These are phyloP conservation scores for Phlebiopsis flavidoalba DNA, from an alignment of 768 basidiomycete species.

Conservation along the genomic window DNA sequence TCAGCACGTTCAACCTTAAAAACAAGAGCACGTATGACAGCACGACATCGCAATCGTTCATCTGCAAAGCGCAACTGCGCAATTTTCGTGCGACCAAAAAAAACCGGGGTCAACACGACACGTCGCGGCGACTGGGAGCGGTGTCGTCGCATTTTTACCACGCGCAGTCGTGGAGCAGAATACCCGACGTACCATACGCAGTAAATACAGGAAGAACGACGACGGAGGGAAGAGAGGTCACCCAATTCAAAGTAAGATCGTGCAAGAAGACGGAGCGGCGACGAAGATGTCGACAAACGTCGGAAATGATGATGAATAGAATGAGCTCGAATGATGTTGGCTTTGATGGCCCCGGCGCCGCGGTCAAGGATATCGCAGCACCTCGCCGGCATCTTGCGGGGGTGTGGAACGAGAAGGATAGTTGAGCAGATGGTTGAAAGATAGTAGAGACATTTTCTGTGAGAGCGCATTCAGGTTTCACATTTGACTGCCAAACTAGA, in stretches of 20 bases:
- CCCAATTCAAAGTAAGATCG: constrained; percentile 59
- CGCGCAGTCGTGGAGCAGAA: not conserved
- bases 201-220: constrained; percentile 72
- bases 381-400: constrained; percentile 82
- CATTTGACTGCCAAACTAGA: constrained; percentile 12
- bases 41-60: constrained; percentile 81
- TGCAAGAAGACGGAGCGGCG: constrained; percentile 67
- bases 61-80: constrained; percentile 66
- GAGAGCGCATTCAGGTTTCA: constrained; percentile 30
- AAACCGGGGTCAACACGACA: constrained; percentile 59
- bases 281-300: constrained; percentile 76
- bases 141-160: not conserved
- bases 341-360: constrained; percentile 87
- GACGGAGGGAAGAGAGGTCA: constrained; percentile 43
- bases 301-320: constrained; percentile 79
- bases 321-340: constrained; percentile 73
- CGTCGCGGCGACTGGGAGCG: constrained; percentile 38
- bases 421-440: constrained; percentile 83
- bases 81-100: constrained; percentile 71
- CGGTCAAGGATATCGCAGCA: constrained; percentile 70
- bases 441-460: constrained; percentile 73
- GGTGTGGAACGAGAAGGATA: constrained; percentile 81
- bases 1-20: not conserved
- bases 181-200: constrained; percentile 49
- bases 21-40: constrained; percentile 18